A percentile compares a stretch with the other conserved stretches of the same genome.
These are phyloP conservation scores for Salix purpurea DNA, from an alignment of 345 rosid species.

Conservation along the genomic window DNA sequence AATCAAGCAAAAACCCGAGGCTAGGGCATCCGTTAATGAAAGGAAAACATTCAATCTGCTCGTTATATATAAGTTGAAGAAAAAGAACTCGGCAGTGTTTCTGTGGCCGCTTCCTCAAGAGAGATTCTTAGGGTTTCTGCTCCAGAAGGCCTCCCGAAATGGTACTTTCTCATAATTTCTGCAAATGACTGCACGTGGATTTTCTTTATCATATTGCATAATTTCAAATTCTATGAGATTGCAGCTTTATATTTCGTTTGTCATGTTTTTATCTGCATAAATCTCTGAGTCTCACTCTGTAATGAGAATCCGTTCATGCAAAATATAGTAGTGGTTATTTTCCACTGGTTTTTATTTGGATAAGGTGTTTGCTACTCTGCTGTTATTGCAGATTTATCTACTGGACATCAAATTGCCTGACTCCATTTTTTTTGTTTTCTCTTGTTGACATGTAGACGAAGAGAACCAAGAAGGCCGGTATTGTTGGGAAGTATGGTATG, in stretches of 20 bases:
- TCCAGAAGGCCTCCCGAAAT: constrained; percentile 1
- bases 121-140: constrained; percentile 6
- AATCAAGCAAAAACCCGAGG: background rate
- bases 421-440: background rate
- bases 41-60: background rate
- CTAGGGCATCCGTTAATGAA: background rate
- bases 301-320: background rate
- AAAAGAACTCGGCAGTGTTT: background rate
- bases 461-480: constrained; percentile 81
- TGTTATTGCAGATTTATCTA: background rate
- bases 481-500: constrained; percentile 69
- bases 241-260: background rate
- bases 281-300: background rate
- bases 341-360: background rate
- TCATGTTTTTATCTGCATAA: background rate
- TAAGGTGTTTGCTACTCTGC: too few species aligned
- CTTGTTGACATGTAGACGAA: constrained; percentile 38
- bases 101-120: background rate
- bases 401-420: too few species aligned
- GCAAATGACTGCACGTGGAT: background rate
- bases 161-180: constrained; percentile 8
- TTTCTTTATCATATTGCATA: background rate
- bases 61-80: background rate
- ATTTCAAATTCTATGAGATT: background rate
- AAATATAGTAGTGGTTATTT: background rate